Evolutionary conservation across 306 rosid species (phyloP).

Genomic region (Vachellia pachyceras): DNA sequence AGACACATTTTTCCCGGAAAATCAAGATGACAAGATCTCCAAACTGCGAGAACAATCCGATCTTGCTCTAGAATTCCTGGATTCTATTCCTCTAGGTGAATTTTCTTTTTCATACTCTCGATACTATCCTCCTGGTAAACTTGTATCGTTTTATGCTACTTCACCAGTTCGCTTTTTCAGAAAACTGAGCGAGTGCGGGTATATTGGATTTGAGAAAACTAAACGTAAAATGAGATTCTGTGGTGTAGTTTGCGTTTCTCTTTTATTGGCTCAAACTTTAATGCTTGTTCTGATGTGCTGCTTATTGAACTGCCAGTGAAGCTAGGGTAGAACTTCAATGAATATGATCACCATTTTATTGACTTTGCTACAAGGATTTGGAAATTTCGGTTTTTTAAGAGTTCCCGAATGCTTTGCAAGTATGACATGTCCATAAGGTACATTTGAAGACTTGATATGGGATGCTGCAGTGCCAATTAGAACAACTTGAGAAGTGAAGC

Average conservation of each 20-base stretch:
- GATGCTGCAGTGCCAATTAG: background rate
- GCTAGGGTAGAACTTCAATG: background rate
- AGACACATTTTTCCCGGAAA: conserved; percentile 66
- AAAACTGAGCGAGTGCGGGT: background rate
- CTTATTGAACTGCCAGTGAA: background rate
- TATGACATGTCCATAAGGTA: background rate
- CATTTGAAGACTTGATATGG: conserved; percentile 7
- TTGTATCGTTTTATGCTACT: conserved; percentile 12
- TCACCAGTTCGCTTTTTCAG: background rate
- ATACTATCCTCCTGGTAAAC: conserved; percentile 52
- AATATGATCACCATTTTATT: background rate
- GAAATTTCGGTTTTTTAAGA: background rate
- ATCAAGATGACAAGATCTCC: conserved; percentile 61
- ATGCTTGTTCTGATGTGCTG: background rate
- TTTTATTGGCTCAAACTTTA: background rate
- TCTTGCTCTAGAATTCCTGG: conserved; percentile 76
- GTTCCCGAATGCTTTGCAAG: background rate
- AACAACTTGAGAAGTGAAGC: conserved; percentile 8
- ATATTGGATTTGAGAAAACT: background rate
- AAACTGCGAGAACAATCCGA: conserved; percentile 63
- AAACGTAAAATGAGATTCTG: background rate
- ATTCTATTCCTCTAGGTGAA: conserved; percentile 81
- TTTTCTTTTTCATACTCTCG: background rate
- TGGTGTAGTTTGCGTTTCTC: background rate
- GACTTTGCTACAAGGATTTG: background rate